Base-by-base conservation (phyloP, 2,329 filamentous ascomycete species). In the Lachnellula subtilissima region DNA sequence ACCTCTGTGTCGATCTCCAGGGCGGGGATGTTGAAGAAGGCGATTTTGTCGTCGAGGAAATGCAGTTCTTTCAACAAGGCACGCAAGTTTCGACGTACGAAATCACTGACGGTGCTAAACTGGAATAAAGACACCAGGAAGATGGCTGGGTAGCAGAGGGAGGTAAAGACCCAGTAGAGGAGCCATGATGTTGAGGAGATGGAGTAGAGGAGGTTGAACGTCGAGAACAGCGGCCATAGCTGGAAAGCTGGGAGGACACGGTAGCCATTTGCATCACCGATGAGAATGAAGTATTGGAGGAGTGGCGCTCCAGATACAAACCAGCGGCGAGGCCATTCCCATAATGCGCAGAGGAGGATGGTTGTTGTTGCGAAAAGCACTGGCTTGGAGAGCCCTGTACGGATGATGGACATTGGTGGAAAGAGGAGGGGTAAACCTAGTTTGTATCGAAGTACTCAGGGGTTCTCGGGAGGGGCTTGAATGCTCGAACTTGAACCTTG, bases 1-100 rank as follows among this genome's bases (percentile, higher is more conserved):
- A 80, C 76, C 25, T 79, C 76, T 0, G 75, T 78, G 60, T 82
- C 79, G 45, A 82, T 80, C 61, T 81, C 78, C 52, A 82, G 64
- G 1, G 78, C 78, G 0, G 79, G 65, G 2, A 71, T 61, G 51
- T 70, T 58, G 54, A 71, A 71, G 46, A 69, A 65, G 52, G 76
- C 77, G 54, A 82, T 71, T 56, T 75, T 76, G 56, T 81, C 78
- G 48, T 75, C 74, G 58, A 78, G 76, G 61, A 81, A 80, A 55
- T 79, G 76, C 22, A 78, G 61, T 39, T 75, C 68, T 47, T 73
- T 59, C 43, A 68, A 48, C 4, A 65, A 9, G 14, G 32, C 65
- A 28, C 75, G 67, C 9, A 79, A 64, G 22, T 64, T 66, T 17
- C 69, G 69, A 48, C 75, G 66, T 1, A 56, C 57, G 9, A 58